These are phyloP conservation scores for Cladobotryum protrusum DNA, from an alignment of 2,329 filamentous ascomycete species.

Conservation along the genomic window DNA sequence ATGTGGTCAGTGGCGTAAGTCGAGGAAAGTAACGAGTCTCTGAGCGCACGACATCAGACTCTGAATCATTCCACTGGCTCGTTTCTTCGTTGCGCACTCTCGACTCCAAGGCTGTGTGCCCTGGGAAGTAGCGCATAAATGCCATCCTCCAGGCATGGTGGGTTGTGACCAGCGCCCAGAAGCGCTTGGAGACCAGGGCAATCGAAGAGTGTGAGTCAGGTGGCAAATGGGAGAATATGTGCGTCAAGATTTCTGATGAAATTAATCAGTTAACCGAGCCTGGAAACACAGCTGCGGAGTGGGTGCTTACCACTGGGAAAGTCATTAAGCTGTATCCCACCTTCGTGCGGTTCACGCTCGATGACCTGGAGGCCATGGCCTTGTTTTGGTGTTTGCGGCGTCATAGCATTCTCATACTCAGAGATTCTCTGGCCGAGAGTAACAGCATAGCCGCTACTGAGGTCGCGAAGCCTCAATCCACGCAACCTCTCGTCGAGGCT, in stretches of 20 bases:
- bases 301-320: constrained; percentile 74
- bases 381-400: constrained; percentile 40
- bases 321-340: constrained; percentile 41
- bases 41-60: constrained; percentile 53
- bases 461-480: constrained; percentile 42
- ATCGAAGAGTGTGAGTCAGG: constrained; percentile 77
- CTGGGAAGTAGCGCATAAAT: constrained; percentile 85
- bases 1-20: constrained; percentile 78
- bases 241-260: constrained; percentile 75
- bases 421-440: constrained; percentile 48
- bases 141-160: constrained; percentile 92
- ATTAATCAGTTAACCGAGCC: constrained; percentile 10
- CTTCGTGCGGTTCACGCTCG: constrained; percentile 37
- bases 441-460: constrained; percentile 22
- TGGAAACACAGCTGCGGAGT: background rate
- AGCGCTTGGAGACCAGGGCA: constrained; percentile 79
- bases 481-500: constrained; percentile 45
- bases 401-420: constrained; percentile 56
- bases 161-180: constrained; percentile 80
- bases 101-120: constrained; percentile 43
- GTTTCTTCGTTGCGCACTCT: constrained; percentile 29
- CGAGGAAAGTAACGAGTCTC: constrained; percentile 76
- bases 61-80: constrained; percentile 38
- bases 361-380: constrained; percentile 50
- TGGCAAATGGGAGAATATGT: constrained; percentile 83